These are phyloP conservation scores for Candida taoyuanica DNA, from an alignment of 805 yeast species.

Conservation along the genomic window DNA sequence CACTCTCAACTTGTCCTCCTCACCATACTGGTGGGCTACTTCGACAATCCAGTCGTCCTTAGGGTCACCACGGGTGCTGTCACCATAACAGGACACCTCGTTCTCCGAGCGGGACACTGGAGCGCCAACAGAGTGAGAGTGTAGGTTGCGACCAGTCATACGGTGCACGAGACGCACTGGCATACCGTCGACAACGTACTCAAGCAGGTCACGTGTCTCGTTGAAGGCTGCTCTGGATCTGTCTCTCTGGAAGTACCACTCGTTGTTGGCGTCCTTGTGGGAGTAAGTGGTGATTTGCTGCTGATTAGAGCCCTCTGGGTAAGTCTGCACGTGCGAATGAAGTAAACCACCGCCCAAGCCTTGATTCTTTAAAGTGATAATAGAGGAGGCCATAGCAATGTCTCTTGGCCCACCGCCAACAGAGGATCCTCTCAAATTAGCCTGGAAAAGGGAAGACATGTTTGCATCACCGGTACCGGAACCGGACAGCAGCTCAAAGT, in stretches of 20 bases:
- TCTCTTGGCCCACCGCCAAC: slow-evolving; percentile 66
- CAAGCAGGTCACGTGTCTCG: slow-evolving; percentile 24
- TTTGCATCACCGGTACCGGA: slow-evolving; percentile 79
- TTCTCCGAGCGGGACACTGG: slow-evolving; percentile 58
- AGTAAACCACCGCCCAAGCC: slow-evolving; percentile 70
- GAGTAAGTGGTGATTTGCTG: slow-evolving; percentile 79
- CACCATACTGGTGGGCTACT: slow-evolving; percentile 53
- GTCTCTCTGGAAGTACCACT: slow-evolving; percentile 59
- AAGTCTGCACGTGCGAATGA: slow-evolving; percentile 69
- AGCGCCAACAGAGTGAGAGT: slow-evolving; percentile 63
- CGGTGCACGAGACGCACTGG: slow-evolving; percentile 59
- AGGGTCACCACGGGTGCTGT: slow-evolving; percentile 55
- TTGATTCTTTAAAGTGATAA: slow-evolving; percentile 47
- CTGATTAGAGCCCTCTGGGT: slow-evolving; percentile 75
- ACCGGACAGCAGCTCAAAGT: slow-evolving; percentile 66
- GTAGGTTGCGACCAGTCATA: slow-evolving; percentile 60
- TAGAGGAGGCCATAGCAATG: slow-evolving; percentile 51
- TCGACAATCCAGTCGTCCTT: slow-evolving; percentile 79
- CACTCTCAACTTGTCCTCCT: slow-evolving; percentile 47
- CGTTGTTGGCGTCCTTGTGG: slow-evolving; percentile 68
- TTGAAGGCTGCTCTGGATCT: slow-evolving; percentile 38
- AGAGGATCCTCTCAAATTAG: slow-evolving; percentile 62
- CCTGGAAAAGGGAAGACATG: slow-evolving; percentile 80
- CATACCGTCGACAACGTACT: slow-evolving; percentile 50
- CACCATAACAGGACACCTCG: slow-evolving; percentile 85